phyloP scores from a whole-genome alignment of 257 asterid species.

The Gentiana dahurica region DNA sequence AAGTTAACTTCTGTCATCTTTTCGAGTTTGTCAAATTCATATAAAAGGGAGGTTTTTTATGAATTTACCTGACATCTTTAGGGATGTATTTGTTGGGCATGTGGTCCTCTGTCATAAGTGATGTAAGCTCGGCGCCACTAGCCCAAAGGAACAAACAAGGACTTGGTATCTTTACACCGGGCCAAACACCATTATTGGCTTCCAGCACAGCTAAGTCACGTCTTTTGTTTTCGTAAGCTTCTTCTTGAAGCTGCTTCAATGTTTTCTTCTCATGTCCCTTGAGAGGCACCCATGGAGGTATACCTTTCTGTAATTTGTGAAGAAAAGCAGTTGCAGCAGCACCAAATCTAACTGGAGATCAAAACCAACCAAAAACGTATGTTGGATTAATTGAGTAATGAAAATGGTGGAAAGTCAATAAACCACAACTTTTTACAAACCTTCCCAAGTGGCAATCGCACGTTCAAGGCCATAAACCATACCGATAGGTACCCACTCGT shows the following conservation, averaged over 20 bases:
- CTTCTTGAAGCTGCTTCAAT: conserved; percentile 82
- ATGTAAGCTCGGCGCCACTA: conserved; percentile 85
- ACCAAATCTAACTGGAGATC: conserved; percentile 69
- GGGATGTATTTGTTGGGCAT: conserved; percentile 95
- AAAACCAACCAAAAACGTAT: background rate
- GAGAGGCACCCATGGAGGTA: conserved; percentile 97
- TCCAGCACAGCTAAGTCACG: conserved; percentile 86
- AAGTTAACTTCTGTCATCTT: background rate
- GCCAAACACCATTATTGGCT: conserved; percentile 93
- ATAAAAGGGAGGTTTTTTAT: background rate
- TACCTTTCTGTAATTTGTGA: conserved; percentile 88
- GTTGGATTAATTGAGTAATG: too few species aligned
- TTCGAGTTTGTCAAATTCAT: background rate
- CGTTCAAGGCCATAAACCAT: conserved; percentile 92
- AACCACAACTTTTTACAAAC: conserved; percentile 30
- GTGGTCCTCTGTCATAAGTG: conserved; percentile 84
- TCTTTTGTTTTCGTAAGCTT: conserved; percentile 75
- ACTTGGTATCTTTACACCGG: conserved; percentile 84
- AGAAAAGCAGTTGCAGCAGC: conserved; percentile 85
- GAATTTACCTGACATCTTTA: conserved; percentile 63
- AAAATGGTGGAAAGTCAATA: background rate
- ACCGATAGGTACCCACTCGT: conserved; percentile 94
- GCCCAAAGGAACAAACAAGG: conserved; percentile 98
- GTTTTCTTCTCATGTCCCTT: conserved; percentile 84
- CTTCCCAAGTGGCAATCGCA: conserved; percentile 98